Evolutionary conservation across 148 eudicot species (phyloP).

Genomic region (Arctostaphylos glauca): DNA sequence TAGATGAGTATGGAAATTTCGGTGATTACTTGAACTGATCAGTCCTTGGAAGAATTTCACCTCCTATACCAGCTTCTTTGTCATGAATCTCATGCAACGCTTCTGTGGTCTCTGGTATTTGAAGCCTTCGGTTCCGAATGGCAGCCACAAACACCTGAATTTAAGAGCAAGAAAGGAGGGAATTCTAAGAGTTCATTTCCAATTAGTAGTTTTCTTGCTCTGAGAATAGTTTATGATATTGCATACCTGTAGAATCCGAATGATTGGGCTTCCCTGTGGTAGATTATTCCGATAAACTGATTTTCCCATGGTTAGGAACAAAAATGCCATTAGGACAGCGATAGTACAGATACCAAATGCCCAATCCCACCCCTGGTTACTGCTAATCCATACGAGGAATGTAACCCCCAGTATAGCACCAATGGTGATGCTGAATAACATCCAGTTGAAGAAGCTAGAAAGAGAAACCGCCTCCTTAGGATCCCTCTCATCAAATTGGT

Average conservation of each 20-base stretch:
- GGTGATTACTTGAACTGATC: constrained; percentile 42
- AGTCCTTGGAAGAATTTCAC: constrained; percentile 39
- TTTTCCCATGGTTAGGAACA: constrained; percentile 40
- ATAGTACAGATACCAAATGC: constrained; percentile 36
- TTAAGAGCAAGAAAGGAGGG: too few species aligned
- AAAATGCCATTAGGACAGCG: constrained; percentile 25
- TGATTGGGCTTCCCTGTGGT: constrained; percentile 40
- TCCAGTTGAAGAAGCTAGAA: constrained; percentile 49
- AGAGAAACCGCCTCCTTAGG: constrained; percentile 34
- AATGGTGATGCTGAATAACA: constrained; percentile 20
- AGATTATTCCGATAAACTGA: constrained; percentile 33
- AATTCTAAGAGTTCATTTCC: not conserved
- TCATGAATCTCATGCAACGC: constrained; percentile 39
- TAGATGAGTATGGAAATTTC: not conserved
- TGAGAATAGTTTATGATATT: not conserved
- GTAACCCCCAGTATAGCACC: constrained; percentile 49
- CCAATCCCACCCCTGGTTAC: constrained; percentile 52
- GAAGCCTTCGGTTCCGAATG: constrained; percentile 39
- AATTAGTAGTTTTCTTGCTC: not conserved
- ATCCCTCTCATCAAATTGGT: constrained; percentile 46
- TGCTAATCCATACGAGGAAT: constrained; percentile 40
- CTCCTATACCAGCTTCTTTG: constrained; percentile 24
- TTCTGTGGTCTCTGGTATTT: constrained; percentile 27
- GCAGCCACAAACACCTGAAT: constrained; percentile 46
- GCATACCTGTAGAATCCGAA: constrained; percentile 38